Evolutionary conservation across 1,284 basidiomycete genomes (phyloP).

Genomic region (Ustilago esculenta): DNA sequence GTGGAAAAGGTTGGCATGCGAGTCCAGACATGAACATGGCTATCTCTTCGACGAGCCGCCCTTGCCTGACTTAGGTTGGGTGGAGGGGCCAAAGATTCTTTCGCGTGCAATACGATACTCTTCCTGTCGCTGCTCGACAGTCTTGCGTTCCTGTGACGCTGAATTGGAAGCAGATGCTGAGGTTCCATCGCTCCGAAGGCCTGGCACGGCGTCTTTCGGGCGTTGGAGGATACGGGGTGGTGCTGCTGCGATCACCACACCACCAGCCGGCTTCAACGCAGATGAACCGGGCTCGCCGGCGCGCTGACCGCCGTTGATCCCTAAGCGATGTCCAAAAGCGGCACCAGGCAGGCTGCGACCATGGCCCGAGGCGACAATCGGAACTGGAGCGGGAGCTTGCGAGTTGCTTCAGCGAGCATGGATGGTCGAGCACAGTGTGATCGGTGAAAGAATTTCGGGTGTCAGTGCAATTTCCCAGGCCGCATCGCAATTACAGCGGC

Average conservation of each 20-base stretch:
- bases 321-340: constrained; percentile 29
- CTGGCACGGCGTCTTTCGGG: constrained; percentile 31
- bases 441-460: too few relatives aligned
- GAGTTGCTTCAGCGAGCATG: constrained; percentile 14
- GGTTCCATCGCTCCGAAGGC: constrained; percentile 36
- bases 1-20: too few relatives aligned
- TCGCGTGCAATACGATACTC: constrained; percentile 42
- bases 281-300: neutral
- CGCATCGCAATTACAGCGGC: neutral
- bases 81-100: constrained; percentile 38
- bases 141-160: constrained; percentile 35
- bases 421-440: too few relatives aligned
- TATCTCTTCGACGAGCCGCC: constrained; percentile 1
- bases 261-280: neutral
- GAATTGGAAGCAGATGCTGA: constrained; percentile 9
- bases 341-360: constrained; percentile 30
- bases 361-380: constrained; percentile 5
- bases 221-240: constrained; percentile 44
- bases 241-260: constrained; percentile 16
- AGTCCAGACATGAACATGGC: too few relatives aligned
- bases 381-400: constrained; percentile 30
- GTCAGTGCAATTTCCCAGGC: neutral
- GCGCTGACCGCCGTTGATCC: neutral
- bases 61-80: constrained; percentile 4
- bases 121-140: constrained; percentile 46